Base-by-base conservation (phyloP, 2,329 filamentous ascomycete genomes). In the Aspergillus flavus region DNA sequence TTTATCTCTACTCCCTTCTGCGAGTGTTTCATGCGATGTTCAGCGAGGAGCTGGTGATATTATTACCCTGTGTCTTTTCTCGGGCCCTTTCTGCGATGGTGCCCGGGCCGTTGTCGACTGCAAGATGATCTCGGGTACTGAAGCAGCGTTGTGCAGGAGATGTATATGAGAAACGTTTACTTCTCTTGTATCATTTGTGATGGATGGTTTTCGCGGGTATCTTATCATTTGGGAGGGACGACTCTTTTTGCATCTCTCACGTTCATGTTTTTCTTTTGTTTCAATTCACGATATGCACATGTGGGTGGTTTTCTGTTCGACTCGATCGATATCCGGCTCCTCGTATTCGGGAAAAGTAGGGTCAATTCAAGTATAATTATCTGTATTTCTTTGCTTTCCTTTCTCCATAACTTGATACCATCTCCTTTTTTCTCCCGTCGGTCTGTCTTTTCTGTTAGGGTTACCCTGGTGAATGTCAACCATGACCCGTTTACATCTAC, bases 1-100 rank as follows among this genome's bases (percentile, higher is more conserved):
- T 32, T 21, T 52, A 19, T 11, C 26, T 50, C 3, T 32, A 36
- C 32, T 52, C 43, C 36, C 19, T 57, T 52, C 32, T 48, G 41
- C 26, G 52, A 16, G 11, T 43, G 43, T 43, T 58, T 48, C 34
- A 48, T 48, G 45, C 45, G 3, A 39, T 52, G 32, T 50, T 58
- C 45, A 52, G 43, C 57, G 14, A 58, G 43, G 57, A 46, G 57
- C 57, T 52, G 43, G 57, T 52, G 45, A 50, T 50, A 52, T 39
- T 21, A 56, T 39, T 46, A 46, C 28, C 7, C 48, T 52, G 28
- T 52, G 28, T 52, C 48, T 32, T 52, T 52, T 52, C 48, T 52
- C 28, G 16, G 30, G 48, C 26, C 48, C 26, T 19, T 50, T n/a
- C 46, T 50, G 26, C 46, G 28, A 50, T 50, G 7, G n/a, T 9